These are phyloP conservation scores for Babesia bigemina DNA, from an alignment of 169 alveolate species.

Conservation along the genomic window DNA sequence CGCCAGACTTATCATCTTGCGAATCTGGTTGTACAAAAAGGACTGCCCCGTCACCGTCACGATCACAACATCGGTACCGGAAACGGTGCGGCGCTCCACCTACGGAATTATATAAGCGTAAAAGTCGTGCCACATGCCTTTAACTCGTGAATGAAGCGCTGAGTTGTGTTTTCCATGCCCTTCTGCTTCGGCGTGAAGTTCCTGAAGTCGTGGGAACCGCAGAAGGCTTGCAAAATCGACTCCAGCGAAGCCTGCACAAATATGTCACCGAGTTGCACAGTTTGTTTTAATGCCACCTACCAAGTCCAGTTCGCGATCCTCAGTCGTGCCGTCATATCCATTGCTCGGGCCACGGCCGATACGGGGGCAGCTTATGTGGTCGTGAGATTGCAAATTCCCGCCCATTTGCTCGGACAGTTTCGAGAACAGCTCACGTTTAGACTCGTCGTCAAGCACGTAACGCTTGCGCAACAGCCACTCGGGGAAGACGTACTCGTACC, in stretches of 20 bases:
- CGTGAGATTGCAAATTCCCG: conserved; percentile 19
- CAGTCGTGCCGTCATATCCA: conserved; percentile 45
- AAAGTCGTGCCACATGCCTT: conserved; percentile 31
- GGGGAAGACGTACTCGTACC: conserved; percentile 81
- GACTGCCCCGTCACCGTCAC: conserved; percentile 81
- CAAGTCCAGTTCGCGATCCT: conserved; percentile 68
- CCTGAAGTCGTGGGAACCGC: conserved; percentile 82
- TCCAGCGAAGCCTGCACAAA: conserved; percentile 33
- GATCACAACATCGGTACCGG: conserved; percentile 57
- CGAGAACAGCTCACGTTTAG: conserved; percentile 21
- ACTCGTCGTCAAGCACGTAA: conserved; percentile 36
- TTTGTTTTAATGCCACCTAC: background rate
- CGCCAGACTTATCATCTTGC: conserved; percentile 82
- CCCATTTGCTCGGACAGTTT: conserved; percentile 30
- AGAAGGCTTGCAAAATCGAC: conserved; percentile 65
- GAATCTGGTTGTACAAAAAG: conserved; percentile 81
- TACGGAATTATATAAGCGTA: background rate
- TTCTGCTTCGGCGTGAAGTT: conserved; percentile 76
- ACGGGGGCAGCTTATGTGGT: conserved; percentile 3
- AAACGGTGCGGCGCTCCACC: conserved; percentile 5
- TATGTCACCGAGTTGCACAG: background rate
- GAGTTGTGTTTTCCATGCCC: conserved; percentile 70
- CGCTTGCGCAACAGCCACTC: conserved; percentile 65
- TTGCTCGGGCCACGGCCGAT: conserved; percentile 23
- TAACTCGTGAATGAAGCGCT: conserved; percentile 77